Conservation (phyloP, 257 asterid genomes). For the Rubia yunnanensis region DNA sequence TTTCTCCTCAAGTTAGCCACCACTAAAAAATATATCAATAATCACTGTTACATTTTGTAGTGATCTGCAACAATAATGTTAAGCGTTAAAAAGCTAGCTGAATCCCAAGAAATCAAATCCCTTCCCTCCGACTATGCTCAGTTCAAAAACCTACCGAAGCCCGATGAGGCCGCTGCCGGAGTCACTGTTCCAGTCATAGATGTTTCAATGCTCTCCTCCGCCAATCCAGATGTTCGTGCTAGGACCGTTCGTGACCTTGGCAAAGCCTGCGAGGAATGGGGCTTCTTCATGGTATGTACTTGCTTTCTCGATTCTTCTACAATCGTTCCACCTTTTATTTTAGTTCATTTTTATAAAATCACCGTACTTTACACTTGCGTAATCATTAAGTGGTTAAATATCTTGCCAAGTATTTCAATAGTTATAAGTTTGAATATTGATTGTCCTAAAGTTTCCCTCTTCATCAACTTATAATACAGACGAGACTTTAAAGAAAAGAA, state of each 20-base stretch:
- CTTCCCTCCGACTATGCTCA: constrained; percentile 8
- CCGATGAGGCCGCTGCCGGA: constrained; percentile 16
- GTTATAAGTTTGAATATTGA: too few species aligned
- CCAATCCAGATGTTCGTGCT: constrained; percentile 22
- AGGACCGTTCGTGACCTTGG: constrained; percentile 18
- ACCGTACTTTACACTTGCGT: too few species aligned
- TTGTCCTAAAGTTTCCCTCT: too few species aligned
- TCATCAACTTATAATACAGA: too few species aligned
- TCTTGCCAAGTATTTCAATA: too few species aligned
- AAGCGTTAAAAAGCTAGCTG: constrained; percentile 9
- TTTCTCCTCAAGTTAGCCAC: not conserved
- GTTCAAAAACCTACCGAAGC: not conserved
- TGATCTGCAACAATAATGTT: not conserved
- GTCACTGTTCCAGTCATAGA: constrained; percentile 29
- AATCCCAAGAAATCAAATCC: constrained; percentile 10
- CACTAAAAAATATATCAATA: too few species aligned
- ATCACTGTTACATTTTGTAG: too few species aligned
- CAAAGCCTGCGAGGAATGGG: constrained; percentile 31
- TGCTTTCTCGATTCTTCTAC: too few species aligned
- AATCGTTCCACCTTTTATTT: too few species aligned
- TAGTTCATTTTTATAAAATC: too few species aligned
- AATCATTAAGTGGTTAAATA: too few species aligned
- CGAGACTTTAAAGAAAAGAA: too few species aligned
- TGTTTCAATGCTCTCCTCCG: constrained; percentile 20
- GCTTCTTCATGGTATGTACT: constrained; percentile 28